Evolutionary conservation across 768 basidiomycete genomes (phyloP).

Genomic region (Psilocybe subaeruginosa): DNA sequence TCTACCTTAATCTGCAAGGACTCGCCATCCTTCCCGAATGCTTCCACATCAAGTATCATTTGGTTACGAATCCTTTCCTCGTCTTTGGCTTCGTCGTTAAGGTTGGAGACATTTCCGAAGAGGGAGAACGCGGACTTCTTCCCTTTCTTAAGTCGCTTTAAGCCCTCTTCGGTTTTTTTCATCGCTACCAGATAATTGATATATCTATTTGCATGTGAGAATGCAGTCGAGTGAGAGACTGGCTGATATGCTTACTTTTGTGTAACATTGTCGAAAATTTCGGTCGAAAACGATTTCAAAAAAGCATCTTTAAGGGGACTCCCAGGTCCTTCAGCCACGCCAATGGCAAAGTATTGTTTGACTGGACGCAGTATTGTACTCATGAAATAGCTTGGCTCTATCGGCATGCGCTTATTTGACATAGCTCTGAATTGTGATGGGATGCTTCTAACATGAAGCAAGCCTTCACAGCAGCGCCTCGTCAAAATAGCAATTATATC

Average conservation of each 20-base stretch:
- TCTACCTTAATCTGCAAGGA: slow-evolving; percentile 67
- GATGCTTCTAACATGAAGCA: slow-evolving; percentile 84
- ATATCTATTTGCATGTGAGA: slow-evolving; percentile 59
- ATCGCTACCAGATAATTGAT: slow-evolving; percentile 78
- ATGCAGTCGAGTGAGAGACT: background rate
- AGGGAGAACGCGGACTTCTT: slow-evolving; percentile 80
- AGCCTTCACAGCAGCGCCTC: slow-evolving; percentile 81
- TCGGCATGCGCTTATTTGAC: slow-evolving; percentile 71
- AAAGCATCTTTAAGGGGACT: slow-evolving; percentile 57
- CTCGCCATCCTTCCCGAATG: slow-evolving; percentile 78
- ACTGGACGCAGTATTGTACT: slow-evolving; percentile 79
- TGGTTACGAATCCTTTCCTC: slow-evolving; percentile 88
- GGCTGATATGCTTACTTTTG: slow-evolving; percentile 49
- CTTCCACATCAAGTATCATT: slow-evolving; percentile 84
- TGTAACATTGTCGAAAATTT: slow-evolving; percentile 73
- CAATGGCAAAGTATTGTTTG: slow-evolving; percentile 70
- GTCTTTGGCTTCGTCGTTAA: slow-evolving; percentile 75
- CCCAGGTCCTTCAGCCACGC: slow-evolving; percentile 61
- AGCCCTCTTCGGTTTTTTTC: slow-evolving; percentile 91
- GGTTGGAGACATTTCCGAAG: slow-evolving; percentile 57
- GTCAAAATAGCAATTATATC: slow-evolving; percentile 75
- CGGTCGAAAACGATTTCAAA: slow-evolving; percentile 51
- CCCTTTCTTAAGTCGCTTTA: slow-evolving; percentile 85
- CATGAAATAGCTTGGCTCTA: slow-evolving; percentile 88
- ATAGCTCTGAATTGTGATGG: slow-evolving; percentile 90